Base-by-base conservation (phyloP, 2,329 filamentous ascomycete genomes). In the Nigrograna mackinnonii region DNA sequence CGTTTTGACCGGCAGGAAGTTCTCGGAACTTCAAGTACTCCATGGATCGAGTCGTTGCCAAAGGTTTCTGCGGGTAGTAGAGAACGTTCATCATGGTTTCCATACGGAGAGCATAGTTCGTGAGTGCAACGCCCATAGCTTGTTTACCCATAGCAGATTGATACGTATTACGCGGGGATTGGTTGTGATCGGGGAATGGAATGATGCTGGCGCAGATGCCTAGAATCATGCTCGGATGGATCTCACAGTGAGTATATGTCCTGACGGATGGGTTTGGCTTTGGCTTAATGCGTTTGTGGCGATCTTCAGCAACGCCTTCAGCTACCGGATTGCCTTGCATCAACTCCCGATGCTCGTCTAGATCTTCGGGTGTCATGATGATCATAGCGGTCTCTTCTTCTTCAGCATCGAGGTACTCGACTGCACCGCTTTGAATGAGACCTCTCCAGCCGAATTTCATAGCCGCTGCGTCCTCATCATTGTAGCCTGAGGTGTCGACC, bases 81-180 rank as follows among this genome's bases (percentile, higher is more conserved):
- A 99, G 83, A 66, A 99, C 95, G 60, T 99, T 99, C 58, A 92
- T 88, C 94, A 99, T 99, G 4, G 94, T 99, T 65, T 99, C 94
- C 92, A 99, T 97, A 51, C 94, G 91, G 49, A 92, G 85, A 30
- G 89, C 86, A 70, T 95, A 99, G 67, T 99, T 99, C 11, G 95
- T 99, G 43, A 99, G 79, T 76, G 96, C 96, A 59, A 97, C 91
- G 65, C 95, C 94, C 95, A 99, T 99, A 49, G 94, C 94, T 81
- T 99, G 94, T 74, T 99, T 99, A 77, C 95, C 94, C 94, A 99
- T 99, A 66, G 94, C 94, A 60, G 92, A 96, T 74, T 97, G 92
- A 71, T 96, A 99, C 4, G 92, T 97, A 67, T 99, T 99, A 87
- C 94, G 87, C 54, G 94, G 94, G 50, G 92, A 97, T 82, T 95